Evolutionary conservation across 2,329 filamentous ascomycete species (phyloP), one percentile per base, ranked within the genome.

Genomic region (Diaporthe destruens): DNA sequence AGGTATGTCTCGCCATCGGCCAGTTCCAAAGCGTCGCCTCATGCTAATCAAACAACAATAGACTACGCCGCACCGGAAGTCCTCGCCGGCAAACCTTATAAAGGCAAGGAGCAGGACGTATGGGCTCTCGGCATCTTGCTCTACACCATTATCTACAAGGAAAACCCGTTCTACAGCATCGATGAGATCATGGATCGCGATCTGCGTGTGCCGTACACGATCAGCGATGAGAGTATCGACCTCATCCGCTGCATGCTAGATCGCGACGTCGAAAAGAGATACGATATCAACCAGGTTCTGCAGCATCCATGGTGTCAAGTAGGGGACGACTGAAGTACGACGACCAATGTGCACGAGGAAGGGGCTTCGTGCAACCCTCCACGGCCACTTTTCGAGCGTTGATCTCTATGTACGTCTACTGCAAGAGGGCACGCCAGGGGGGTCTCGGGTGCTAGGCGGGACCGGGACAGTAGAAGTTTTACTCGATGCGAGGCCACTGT

Each of bases 31-130:
- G n/a, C 23, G 47, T 29, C 29, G n/a, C 3, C 34, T 51, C 49
- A 4, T 49, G 9, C 74, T 75, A 55, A 74, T 59, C 32, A 73
- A 55, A 66, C 14, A 32, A 65, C 66, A 75, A 53, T 73, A 98
- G 96, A 99, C 85, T 99, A 99, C 83, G 96, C 96, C 57, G 96
- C 96, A 8, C 96, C 96, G n/a, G 96, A 99, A 85, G 96, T 99
- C 70, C 88, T 99, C 63, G 95, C 95, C 72, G 96, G 96, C 61
- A 93, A 92, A 77, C 93, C 95, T 20, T 99, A 99, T 83, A 90
- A 93, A 76, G 96, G 96, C 79, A 98, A 97, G 83, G 96, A 98
- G 81, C 96, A 99, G 85, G 96, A 99, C 80, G 95, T 99, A 39
- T 99, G 96, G 96, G 96, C 96, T 0, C 88, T 99, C 20, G 96